A percentile compares a stretch with the other conserved stretches of the same genome.
Evolutionary conservation across 2,329 filamentous ascomycete species (phyloP).

Genomic region (Shiraia bambusicola): DNA sequence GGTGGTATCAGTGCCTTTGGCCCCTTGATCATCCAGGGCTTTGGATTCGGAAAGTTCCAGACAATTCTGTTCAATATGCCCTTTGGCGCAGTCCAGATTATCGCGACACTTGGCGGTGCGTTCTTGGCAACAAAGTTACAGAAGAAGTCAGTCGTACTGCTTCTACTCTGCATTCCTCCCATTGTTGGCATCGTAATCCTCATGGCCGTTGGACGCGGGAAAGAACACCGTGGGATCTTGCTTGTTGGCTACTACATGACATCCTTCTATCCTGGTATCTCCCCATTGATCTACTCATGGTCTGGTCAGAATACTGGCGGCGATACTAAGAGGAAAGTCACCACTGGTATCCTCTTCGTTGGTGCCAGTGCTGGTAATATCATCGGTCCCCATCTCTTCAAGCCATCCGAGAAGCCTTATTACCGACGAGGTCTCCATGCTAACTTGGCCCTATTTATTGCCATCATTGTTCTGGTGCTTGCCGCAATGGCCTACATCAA

Average conservation of each 20-base stretch:
- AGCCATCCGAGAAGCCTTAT: slow-evolving; percentile 59
- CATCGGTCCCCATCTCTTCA: slow-evolving; percentile 65
- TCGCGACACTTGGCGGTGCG: slow-evolving; percentile 60
- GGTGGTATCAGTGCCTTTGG: slow-evolving; percentile 63
- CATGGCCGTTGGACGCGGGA: slow-evolving; percentile 51
- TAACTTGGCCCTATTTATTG: slow-evolving; percentile 63
- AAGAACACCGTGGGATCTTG: slow-evolving; percentile 52
- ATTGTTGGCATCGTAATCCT: slow-evolving; percentile 60
- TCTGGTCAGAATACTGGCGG: slow-evolving; percentile 65
- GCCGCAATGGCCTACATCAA: slow-evolving; percentile 52
- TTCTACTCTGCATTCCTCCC: slow-evolving; percentile 57
- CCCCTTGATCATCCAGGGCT: slow-evolving; percentile 59
- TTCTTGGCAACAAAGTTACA: slow-evolving; percentile 57
- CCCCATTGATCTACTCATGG: slow-evolving; percentile 63
- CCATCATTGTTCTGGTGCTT: slow-evolving; percentile 57
- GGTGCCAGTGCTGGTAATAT: slow-evolving; percentile 68
- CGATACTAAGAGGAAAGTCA: slow-evolving; percentile 69
- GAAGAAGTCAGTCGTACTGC: slow-evolving; percentile 58
- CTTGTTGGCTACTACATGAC: slow-evolving; percentile 62
- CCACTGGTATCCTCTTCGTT: slow-evolving; percentile 65
- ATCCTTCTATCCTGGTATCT: slow-evolving; percentile 61
- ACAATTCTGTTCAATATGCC: slow-evolving; percentile 64
- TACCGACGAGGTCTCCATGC: slow-evolving; percentile 61
- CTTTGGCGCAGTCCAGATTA: slow-evolving; percentile 61
- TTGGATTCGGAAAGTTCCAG: slow-evolving; percentile 58